These are phyloP conservation scores for Umbelopsis sp. DNA, from an alignment of 192 early-diverging fungal genomes.

Conservation along the genomic window DNA sequence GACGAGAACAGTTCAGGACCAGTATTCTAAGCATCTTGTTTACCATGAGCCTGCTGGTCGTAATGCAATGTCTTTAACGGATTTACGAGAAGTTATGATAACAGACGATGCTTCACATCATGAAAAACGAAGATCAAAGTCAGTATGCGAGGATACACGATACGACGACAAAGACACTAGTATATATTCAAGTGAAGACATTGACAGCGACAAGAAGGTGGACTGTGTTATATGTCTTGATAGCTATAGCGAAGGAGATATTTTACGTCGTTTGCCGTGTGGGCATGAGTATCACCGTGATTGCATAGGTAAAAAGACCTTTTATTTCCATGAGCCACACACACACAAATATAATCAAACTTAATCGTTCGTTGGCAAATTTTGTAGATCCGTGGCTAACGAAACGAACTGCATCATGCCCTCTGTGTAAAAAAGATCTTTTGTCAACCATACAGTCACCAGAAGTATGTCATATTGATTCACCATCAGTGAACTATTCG, in stretches of 20 bases:
- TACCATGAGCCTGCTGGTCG: neutral
- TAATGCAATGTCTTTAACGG: neutral
- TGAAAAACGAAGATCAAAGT: neutral
- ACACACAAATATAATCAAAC: neutral
- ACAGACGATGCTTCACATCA: neutral
- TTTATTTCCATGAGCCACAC: too few species aligned
- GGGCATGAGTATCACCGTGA: slow-evolving; percentile 24
- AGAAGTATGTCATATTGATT: neutral
- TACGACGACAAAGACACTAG: neutral
- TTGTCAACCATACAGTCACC: neutral
- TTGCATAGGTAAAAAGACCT: slow-evolving; percentile 10
- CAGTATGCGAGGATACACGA: neutral
- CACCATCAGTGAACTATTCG: neutral
- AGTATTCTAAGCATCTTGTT: neutral
- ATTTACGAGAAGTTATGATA: neutral
- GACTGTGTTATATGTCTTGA: slow-evolving; percentile 24
- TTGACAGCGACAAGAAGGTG: neutral
- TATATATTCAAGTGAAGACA: neutral
- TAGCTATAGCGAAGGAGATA: neutral
- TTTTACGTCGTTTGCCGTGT: slow-evolving; percentile 16
- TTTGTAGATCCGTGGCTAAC: slow-evolving; percentile 21
- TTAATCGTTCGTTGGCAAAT: neutral
- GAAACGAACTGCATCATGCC: slow-evolving; percentile 18
- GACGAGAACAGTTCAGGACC: neutral
- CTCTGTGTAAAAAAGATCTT: slow-evolving; percentile 6